These are phyloP conservation scores for Pythium utonaiense DNA, from an alignment of 352 stramenopile species.

Conservation along the genomic window DNA sequence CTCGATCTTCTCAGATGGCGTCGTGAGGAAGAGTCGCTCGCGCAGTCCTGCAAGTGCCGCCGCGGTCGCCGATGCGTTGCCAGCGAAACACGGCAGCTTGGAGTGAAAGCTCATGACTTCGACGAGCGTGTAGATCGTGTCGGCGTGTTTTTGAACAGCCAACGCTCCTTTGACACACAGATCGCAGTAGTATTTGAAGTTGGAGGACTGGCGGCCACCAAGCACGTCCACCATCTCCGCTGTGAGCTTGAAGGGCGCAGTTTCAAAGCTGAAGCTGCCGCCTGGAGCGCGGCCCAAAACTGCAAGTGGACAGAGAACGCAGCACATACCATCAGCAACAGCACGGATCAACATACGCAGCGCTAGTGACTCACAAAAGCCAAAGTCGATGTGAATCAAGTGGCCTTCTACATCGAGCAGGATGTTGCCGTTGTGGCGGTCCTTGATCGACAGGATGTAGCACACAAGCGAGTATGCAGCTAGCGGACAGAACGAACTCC, in stretches of 20 bases:
- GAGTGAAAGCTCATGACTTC: constrained; percentile 93
- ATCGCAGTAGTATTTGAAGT: constrained; percentile 93
- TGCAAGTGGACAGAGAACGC: constrained; percentile 10
- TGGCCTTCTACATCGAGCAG: constrained; percentile 97
- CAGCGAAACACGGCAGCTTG: constrained; percentile 67
- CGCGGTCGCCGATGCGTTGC: constrained; percentile 21
- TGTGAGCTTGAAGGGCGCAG: constrained; percentile 96
- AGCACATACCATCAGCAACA: no score
- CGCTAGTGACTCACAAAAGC: constrained; percentile 91
- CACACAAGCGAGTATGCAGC: constrained; percentile 97
- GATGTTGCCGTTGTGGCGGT: constrained; percentile 99
- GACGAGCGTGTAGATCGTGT: constrained; percentile 93
- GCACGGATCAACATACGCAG: background rate
- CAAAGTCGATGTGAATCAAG: constrained; percentile 99
- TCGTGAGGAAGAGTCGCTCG: constrained; percentile 70
- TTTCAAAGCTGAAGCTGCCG: constrained; percentile 95
- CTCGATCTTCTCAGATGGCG: constrained; percentile 54
- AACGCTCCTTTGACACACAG: constrained; percentile 94
- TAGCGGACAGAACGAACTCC: constrained; percentile 22
- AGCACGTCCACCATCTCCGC: constrained; percentile 94
- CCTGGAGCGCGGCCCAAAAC: constrained; percentile 74
- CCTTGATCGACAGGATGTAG: constrained; percentile 98
- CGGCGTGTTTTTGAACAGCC: constrained; percentile 86
- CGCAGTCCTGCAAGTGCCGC: constrained; percentile 41
- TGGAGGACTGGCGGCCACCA: constrained; percentile 85